These are phyloP conservation scores for Rhizoclosmatium globosum DNA, from an alignment of 192 early-diverging fungal genomes.

Conservation along the genomic window DNA sequence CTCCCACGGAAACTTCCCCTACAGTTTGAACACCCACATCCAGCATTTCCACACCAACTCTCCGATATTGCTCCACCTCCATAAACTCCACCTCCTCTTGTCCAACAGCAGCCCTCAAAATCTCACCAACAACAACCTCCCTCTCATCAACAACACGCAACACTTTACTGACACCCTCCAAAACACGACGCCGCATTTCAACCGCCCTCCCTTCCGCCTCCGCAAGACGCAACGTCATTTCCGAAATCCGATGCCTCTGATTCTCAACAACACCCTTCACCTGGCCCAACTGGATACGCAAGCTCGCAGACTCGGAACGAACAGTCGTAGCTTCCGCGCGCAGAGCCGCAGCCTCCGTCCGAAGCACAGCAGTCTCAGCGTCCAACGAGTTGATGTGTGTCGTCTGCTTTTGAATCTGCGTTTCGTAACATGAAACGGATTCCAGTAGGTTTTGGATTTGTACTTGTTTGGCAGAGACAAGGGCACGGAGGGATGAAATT, in stretches of 20 bases:
- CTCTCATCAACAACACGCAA: background rate
- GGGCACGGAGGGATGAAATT: background rate
- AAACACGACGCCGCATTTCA: too few relatives aligned
- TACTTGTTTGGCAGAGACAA: background rate
- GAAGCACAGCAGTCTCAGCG: background rate
- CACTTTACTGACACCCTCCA: too few relatives aligned
- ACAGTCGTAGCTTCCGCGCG: too few relatives aligned
- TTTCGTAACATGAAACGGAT: background rate
- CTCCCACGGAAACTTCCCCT: too few relatives aligned
- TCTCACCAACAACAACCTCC: background rate
- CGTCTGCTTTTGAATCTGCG: background rate
- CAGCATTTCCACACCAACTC: background rate
- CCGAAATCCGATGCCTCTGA: slow-evolving; percentile 2
- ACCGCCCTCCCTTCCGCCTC: background rate
- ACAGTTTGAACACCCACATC: background rate
- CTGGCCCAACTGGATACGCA: background rate
- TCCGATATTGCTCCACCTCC: background rate
- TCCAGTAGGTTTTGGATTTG: slow-evolving; percentile 3
- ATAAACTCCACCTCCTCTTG: background rate
- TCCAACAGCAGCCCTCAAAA: background rate
- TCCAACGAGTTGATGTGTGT: background rate
- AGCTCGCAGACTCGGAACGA: background rate
- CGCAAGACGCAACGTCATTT: background rate
- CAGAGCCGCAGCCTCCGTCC: too few relatives aligned
- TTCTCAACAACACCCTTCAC: background rate